Percentiles rank a stretch among this genome's conserved stretches.
Evolutionary conservation across 139 green algal species (phyloP).

Genomic region (Picochlorum sp.): DNA sequence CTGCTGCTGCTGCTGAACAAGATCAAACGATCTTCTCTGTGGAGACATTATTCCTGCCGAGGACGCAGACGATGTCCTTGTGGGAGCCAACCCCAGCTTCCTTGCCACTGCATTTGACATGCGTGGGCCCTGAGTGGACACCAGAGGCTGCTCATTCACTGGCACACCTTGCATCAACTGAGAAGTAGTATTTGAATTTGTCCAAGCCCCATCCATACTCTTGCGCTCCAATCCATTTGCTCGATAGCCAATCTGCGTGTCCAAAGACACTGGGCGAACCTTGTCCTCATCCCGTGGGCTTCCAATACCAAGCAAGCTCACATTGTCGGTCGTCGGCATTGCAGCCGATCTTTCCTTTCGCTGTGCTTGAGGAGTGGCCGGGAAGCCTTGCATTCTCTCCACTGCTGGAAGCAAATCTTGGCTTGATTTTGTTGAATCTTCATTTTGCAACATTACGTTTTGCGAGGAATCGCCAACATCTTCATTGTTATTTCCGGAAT

Average conservation of each 20-base stretch:
- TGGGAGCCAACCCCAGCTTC: conserved; percentile 51
- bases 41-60: conserved; percentile 10
- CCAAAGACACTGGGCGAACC: too few relatives aligned
- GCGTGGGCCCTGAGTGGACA: conserved; percentile 38
- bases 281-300: too few relatives aligned
- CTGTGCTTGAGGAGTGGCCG: too few relatives aligned
- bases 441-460: too few relatives aligned
- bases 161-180: conserved; percentile 4
- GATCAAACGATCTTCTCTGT: conserved; percentile 5
- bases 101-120: conserved; percentile 73
- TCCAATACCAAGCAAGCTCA: too few relatives aligned
- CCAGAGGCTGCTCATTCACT: conserved; percentile 30
- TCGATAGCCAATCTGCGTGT: too few relatives aligned
- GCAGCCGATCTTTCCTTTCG: neutral
- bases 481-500: too few relatives aligned
- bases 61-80: conserved; percentile 9
- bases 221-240: too few relatives aligned
- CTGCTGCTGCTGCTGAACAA: neutral
- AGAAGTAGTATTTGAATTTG: neutral
- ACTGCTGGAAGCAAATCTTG: too few relatives aligned
- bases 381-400: too few relatives aligned
- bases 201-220: neutral
- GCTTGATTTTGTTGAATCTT: too few relatives aligned
- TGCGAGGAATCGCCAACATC: too few relatives aligned
- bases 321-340: neutral